A percentile compares a stretch with the other conserved stretches of the same genome.
These are phyloP conservation scores for Phoenix roebelenii DNA, from an alignment of 176 grass and related monocot genomes.

Conservation along the genomic window DNA sequence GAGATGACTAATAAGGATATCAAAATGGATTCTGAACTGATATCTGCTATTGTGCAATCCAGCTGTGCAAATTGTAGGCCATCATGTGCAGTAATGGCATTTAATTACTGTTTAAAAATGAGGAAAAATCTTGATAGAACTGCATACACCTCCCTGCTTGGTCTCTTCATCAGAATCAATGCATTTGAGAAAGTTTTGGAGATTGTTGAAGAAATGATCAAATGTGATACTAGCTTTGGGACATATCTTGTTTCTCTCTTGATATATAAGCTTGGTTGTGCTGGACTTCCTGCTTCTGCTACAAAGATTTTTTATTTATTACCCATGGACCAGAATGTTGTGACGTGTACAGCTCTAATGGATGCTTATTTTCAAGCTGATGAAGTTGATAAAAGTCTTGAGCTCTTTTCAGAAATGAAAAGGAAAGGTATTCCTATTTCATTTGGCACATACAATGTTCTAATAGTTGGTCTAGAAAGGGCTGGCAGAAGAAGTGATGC, in stretches of 20 bases:
- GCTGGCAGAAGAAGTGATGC: conserved; percentile 34
- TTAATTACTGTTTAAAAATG: conserved; percentile 34
- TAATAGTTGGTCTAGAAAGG: conserved; percentile 58
- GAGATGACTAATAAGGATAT: conserved; percentile 28
- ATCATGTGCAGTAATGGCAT: conserved; percentile 40
- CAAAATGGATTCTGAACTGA: conserved; percentile 36
- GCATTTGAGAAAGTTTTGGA: conserved; percentile 32
- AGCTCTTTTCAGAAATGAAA: conserved; percentile 43
- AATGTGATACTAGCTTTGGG: conserved; percentile 39
- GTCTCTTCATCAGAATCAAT: conserved; percentile 43
- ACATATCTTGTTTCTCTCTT: conserved; percentile 55
- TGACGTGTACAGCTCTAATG: conserved; percentile 57
- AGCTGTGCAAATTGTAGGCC: conserved; percentile 35
- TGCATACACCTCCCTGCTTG: conserved; percentile 56
- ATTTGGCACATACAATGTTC: conserved; percentile 43
- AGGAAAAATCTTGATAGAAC: conserved; percentile 34
- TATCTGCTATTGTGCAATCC: conserved; percentile 43
- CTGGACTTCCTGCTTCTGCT: conserved; percentile 40
- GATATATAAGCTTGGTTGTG: conserved; percentile 42
- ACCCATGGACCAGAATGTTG: conserved; percentile 41
- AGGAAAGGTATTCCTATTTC: conserved; percentile 29
- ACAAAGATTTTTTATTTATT: conserved; percentile 40
- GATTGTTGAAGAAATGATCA: conserved; percentile 51
- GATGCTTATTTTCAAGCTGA: conserved; percentile 51
- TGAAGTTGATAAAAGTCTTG: conserved; percentile 36